A percentile compares a stretch with the other conserved stretches of the same genome.
Conservation (phyloP, 345 rosid species). For the Psidium guajava region DNA sequence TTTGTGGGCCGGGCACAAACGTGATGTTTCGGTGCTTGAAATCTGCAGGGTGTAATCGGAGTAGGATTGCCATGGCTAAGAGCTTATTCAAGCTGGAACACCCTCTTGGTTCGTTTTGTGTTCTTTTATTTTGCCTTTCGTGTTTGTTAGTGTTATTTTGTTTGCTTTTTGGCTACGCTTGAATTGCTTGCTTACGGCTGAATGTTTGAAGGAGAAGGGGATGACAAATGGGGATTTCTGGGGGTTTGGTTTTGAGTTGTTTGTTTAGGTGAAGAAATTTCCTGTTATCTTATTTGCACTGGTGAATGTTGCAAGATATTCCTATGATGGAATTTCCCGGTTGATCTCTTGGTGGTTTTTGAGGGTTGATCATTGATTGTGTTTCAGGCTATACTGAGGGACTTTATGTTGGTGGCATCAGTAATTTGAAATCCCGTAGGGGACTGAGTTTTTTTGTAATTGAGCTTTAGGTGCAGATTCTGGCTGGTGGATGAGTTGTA, state of each 20-base stretch:
- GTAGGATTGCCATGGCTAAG: slow-evolving; percentile 40
- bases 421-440: neutral
- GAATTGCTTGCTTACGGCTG: neutral
- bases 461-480: neutral
- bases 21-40: slow-evolving; percentile 39
- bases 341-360: neutral
- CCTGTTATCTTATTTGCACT: too few species aligned
- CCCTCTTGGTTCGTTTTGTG: slow-evolving; percentile 43
- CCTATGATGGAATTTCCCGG: neutral
- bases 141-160: neutral
- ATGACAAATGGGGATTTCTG: neutral
- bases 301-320: neutral
- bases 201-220: neutral
- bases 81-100: slow-evolving; percentile 58
- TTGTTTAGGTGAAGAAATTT: neutral
- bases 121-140: neutral
- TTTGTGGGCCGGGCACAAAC: neutral
- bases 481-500: neutral
- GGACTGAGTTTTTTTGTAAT: neutral
- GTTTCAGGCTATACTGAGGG: neutral
- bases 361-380: neutral
- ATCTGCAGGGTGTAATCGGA: slow-evolving; percentile 25
- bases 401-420: neutral
- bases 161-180: neutral
- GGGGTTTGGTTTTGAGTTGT: neutral